These are phyloP conservation scores for Lachnum nothofagi DNA, from an alignment of 2,329 filamentous ascomycete genomes.

Conservation along the genomic window DNA sequence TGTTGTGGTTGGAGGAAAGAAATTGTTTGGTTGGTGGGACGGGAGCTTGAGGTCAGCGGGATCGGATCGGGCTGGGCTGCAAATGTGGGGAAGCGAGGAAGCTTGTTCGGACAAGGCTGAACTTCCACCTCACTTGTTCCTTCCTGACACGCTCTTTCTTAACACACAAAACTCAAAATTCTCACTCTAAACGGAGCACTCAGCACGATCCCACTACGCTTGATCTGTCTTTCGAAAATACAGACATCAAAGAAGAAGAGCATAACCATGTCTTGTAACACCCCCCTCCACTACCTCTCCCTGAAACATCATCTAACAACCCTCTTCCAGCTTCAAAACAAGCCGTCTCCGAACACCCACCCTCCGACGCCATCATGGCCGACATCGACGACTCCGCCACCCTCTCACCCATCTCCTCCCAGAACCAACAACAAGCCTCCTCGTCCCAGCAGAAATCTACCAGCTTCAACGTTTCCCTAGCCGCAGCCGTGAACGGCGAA, in stretches of 20 bases:
- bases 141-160: background rate
- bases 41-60: background rate
- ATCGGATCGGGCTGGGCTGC: slow-evolving; percentile 3
- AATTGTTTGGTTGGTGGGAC: background rate
- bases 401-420: slow-evolving; percentile 6
- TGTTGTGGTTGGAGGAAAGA: too few species aligned
- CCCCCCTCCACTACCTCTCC: background rate
- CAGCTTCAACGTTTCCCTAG: background rate
- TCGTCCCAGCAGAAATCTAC: too few species aligned
- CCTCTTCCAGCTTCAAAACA: slow-evolving; percentile 1
- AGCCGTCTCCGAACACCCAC: background rate
- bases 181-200: too few species aligned
- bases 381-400: slow-evolving; percentile 29
- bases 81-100: slow-evolving; percentile 2
- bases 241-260: background rate
- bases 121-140: too few species aligned
- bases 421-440: too few species aligned
- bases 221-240: too few species aligned
- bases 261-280: background rate
- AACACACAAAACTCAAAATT: background rate
- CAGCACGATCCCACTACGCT: too few species aligned
- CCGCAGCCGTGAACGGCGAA: slow-evolving; percentile 9
- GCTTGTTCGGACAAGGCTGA: background rate
- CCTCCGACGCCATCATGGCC: slow-evolving; percentile 19
- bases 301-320: background rate